Conservation (phyloP, 208 protist species). For the Acanthamoeba lenticulata region DNA sequence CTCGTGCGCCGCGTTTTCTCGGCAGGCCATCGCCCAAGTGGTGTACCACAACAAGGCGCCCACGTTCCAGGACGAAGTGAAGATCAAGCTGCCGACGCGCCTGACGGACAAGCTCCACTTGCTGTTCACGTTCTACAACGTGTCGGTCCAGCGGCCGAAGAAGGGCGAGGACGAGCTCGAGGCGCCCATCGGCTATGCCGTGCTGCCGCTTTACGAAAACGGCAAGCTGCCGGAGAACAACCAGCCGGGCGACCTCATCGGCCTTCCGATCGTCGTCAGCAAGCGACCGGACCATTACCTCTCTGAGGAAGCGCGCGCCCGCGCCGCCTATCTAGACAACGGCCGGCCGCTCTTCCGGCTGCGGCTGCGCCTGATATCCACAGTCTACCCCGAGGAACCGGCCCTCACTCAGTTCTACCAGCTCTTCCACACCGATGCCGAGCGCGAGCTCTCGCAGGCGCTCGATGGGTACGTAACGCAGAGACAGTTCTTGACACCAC, state of each 20-base stretch:
- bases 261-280: conserved; percentile 43
- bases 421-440: not conserved
- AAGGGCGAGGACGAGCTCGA: conserved; percentile 70
- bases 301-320: not conserved
- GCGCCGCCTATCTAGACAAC: conserved; percentile 62
- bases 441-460: conserved; percentile 30
- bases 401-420: conserved; percentile 73
- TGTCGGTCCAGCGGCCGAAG: conserved; percentile 66
- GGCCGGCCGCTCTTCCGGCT: conserved; percentile 71
- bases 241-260: conserved; percentile 20
- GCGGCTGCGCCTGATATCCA: conserved; percentile 48
- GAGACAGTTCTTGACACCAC: not conserved
- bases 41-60: conserved; percentile 65
- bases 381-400: conserved; percentile 73
- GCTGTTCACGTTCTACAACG: conserved; percentile 83
- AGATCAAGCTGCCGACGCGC: conserved; percentile 75
- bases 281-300: conserved; percentile 57
- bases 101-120: conserved; percentile 73
- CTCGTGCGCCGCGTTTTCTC: conserved; percentile 18
- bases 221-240: conserved; percentile 42
- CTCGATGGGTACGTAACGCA: not conserved
- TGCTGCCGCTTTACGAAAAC: conserved; percentile 51
- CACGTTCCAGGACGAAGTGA: conserved; percentile 75
- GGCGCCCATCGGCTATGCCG: conserved; percentile 54
- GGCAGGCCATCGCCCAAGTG: conserved; percentile 15